Evolutionary conservation across 2,329 filamentous ascomycete genomes (phyloP).

Genomic region (Cytospora piceae): DNA sequence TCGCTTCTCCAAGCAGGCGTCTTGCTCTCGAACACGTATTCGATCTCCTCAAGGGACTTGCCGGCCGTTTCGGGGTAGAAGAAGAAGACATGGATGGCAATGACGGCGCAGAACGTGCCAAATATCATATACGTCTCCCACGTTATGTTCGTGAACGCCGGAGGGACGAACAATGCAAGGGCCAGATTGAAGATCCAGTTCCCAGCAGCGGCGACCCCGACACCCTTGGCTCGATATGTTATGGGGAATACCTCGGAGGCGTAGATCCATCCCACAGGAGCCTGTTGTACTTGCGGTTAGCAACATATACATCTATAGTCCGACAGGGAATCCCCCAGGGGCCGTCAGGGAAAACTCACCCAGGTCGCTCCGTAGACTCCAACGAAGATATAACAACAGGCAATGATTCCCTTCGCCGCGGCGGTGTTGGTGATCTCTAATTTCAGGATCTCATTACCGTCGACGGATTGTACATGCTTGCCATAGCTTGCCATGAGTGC

Average conservation of each 20-base stretch:
- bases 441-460: conserved; percentile 49
- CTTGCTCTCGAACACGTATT: conserved; percentile 49
- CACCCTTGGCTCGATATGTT: conserved; percentile 55
- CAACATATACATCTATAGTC: not conserved
- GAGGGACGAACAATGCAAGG: conserved; percentile 52
- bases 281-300: conserved; percentile 11
- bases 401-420: conserved; percentile 53
- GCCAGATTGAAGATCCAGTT: conserved; percentile 58
- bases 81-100: conserved; percentile 57
- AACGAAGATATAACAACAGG: conserved; percentile 51
- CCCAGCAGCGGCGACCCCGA: conserved; percentile 54
- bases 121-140: conserved; percentile 59
- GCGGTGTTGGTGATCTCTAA: conserved; percentile 50
- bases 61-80: conserved; percentile 60
- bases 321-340: not conserved
- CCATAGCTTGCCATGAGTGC: conserved; percentile 55
- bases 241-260: conserved; percentile 47
- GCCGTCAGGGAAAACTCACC: conserved; percentile 27
- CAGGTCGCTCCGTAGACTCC: conserved; percentile 43
- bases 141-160: conserved; percentile 48
- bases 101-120: conserved; percentile 54
- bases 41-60: conserved; percentile 59
- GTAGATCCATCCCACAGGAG: conserved; percentile 40
- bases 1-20: conserved; percentile 25
- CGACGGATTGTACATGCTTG: conserved; percentile 47